phyloP scores from a whole-genome alignment of 371 early-diverging fungal genomes.

The Rhizopus microsporus region DNA sequence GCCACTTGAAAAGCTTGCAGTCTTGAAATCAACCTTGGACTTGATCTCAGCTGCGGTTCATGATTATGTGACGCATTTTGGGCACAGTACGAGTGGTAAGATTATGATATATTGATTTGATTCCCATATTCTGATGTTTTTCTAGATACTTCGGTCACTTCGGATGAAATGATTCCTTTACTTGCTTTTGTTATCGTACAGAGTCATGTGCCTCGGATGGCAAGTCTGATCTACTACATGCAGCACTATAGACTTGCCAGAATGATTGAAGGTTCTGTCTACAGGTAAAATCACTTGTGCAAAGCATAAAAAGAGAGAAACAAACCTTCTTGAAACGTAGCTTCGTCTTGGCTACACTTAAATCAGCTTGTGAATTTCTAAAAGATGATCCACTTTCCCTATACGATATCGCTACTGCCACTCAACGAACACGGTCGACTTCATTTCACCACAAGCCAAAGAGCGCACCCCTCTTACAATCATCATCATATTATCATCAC shows the following conservation, averaged over 20 bases:
- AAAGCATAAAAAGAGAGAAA: no score
- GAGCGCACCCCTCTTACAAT: constrained; percentile 8
- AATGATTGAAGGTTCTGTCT: constrained; percentile 51
- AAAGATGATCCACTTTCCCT: constrained; percentile 59
- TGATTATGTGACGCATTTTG: constrained; percentile 30
- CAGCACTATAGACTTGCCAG: constrained; percentile 54
- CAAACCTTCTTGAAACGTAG: constrained; percentile 12
- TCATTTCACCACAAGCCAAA: constrained; percentile 12
- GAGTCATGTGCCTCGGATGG: constrained; percentile 50
- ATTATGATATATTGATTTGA: not conserved
- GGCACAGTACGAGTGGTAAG: constrained; percentile 20
- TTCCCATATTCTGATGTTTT: not conserved
- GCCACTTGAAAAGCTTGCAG: constrained; percentile 49
- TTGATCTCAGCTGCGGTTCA: constrained; percentile 39
- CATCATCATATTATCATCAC: constrained; percentile 21
- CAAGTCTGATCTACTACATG: constrained; percentile 60
- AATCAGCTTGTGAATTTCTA: constrained; percentile 55
- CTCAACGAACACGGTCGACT: constrained; percentile 16
- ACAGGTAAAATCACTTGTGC: constrained; percentile 29
- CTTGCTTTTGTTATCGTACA: constrained; percentile 57
- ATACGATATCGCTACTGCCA: constrained; percentile 30
- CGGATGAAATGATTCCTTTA: constrained; percentile 68
- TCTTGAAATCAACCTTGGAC: constrained; percentile 41
- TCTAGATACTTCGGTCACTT: constrained; percentile 50
- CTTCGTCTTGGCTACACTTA: constrained; percentile 57